phyloP scores from a whole-genome alignment of 2,329 filamentous ascomycete species.

The Colletotrichum tofieldiae region DNA sequence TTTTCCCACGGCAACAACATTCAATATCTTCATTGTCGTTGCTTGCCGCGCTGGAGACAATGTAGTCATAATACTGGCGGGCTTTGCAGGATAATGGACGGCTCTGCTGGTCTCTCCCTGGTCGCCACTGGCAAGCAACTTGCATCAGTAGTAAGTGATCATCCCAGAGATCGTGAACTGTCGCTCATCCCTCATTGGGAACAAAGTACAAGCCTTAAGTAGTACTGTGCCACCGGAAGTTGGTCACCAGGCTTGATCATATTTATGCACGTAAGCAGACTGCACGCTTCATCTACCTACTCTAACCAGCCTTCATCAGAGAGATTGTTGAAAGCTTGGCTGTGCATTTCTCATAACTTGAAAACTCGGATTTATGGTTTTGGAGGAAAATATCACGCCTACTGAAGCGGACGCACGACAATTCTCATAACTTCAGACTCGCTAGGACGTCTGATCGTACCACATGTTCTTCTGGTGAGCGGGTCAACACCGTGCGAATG shows the following conservation, averaged over 20 bases:
- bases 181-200: not conserved
- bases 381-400: not conserved
- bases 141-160: not conserved
- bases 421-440: too few species aligned
- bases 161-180: not conserved
- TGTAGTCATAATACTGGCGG: not conserved
- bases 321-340: not conserved
- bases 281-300: not conserved
- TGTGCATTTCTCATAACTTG: not conserved
- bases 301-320: not conserved
- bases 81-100: not conserved
- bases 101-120: not conserved
- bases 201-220: not conserved
- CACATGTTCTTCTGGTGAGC: not conserved
- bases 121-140: not conserved
- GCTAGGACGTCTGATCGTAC: not conserved
- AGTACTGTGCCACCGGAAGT: not conserved
- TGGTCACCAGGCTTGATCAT: not conserved
- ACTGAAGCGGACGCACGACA: too few species aligned
- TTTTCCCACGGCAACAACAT: not conserved
- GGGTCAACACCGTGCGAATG: constrained; percentile 25
- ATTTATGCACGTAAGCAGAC: not conserved
- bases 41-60: not conserved
- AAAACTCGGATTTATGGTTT: not conserved
- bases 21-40: not conserved